phyloP scores from a whole-genome alignment of 1,139 yeast genomes.

The Lodderomyces beijingensis region DNA sequence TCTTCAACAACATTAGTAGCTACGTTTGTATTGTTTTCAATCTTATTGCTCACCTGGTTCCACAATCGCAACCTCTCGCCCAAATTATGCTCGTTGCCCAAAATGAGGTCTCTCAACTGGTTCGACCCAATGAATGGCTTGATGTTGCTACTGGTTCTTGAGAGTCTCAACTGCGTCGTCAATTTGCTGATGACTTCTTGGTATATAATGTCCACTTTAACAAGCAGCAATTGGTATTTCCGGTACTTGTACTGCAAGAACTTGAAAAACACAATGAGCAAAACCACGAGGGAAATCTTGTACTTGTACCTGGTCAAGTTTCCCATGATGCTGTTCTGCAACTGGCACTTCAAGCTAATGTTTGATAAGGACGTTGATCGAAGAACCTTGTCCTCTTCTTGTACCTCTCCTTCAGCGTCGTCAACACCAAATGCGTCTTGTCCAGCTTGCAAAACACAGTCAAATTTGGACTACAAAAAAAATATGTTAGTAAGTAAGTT shows the following conservation, averaged over 20 bases:
- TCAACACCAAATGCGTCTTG: constrained; percentile 21
- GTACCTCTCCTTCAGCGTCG: constrained; percentile 27
- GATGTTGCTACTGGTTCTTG: constrained; percentile 21
- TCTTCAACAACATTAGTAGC: constrained; percentile 59
- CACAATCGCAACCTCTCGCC: constrained; percentile 52
- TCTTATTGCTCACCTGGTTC: constrained; percentile 53
- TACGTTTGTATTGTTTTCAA: constrained; percentile 68
- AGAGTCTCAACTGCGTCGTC: constrained; percentile 30
- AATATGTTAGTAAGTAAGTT: constrained; percentile 16
- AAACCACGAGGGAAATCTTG: constrained; percentile 22
- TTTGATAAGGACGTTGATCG: constrained; percentile 72
- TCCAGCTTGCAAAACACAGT: constrained; percentile 22
- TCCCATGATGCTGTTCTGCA: constrained; percentile 52
- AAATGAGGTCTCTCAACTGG: constrained; percentile 70
- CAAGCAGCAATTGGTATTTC: constrained; percentile 26
- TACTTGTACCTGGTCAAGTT: constrained; percentile 42
- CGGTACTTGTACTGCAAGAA: constrained; percentile 30
- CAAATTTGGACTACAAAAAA: constrained; percentile 27
- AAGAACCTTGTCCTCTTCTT: constrained; percentile 46
- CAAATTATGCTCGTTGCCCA: constrained; percentile 42
- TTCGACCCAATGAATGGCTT: constrained; percentile 61
- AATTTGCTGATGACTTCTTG: constrained; percentile 46
- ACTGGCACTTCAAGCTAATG: constrained; percentile 57
- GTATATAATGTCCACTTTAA: constrained; percentile 32
- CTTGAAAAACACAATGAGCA: constrained; percentile 19